These are phyloP conservation scores for Pseudonectria foliicola DNA, from an alignment of 2,329 filamentous ascomycete species.

Conservation along the genomic window DNA sequence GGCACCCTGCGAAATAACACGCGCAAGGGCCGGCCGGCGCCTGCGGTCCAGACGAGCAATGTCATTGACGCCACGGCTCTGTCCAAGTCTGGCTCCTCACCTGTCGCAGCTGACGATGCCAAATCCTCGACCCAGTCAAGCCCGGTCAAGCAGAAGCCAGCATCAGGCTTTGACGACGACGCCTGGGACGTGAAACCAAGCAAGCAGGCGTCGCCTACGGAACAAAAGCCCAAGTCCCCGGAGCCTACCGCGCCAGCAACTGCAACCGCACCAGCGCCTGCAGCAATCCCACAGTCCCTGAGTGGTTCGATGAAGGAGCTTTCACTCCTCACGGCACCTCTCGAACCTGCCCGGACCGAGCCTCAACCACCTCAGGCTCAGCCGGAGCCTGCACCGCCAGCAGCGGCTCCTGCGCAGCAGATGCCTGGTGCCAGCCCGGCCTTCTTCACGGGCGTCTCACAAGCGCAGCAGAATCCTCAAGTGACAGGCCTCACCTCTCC, in stretches of 20 bases:
- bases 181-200: conserved; percentile 93
- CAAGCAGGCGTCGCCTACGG: conserved; percentile 33
- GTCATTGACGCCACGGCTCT: conserved; percentile 84
- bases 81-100: conserved; percentile 45
- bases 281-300: conserved; percentile 40
- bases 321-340: conserved; percentile 45
- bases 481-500: conserved; percentile 23
- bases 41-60: conserved; percentile 78
- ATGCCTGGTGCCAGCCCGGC: conserved; percentile 49
- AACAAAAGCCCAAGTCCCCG: conserved; percentile 9
- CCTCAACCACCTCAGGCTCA: conserved; percentile 21
- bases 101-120: conserved; percentile 13
- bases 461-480: conserved; percentile 41
- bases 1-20: conserved; percentile 91
- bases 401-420: conserved; percentile 34
- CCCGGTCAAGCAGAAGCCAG: conserved; percentile 19
- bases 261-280: conserved; percentile 27
- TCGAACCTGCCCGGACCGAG: conserved; percentile 42
- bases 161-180: conserved; percentile 82
- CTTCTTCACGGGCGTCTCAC: conserved; percentile 44
- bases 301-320: conserved; percentile 62
- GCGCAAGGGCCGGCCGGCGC: conserved; percentile 80
- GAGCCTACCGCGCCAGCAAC: conserved; percentile 27
- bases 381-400: conserved; percentile 23
- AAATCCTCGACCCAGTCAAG: conserved; percentile 17